Percentiles rank a stretch among this genome's conserved stretches.
These are phyloP conservation scores for Phytophthora quininea DNA, from an alignment of 352 stramenopile genomes.

Conservation along the genomic window DNA sequence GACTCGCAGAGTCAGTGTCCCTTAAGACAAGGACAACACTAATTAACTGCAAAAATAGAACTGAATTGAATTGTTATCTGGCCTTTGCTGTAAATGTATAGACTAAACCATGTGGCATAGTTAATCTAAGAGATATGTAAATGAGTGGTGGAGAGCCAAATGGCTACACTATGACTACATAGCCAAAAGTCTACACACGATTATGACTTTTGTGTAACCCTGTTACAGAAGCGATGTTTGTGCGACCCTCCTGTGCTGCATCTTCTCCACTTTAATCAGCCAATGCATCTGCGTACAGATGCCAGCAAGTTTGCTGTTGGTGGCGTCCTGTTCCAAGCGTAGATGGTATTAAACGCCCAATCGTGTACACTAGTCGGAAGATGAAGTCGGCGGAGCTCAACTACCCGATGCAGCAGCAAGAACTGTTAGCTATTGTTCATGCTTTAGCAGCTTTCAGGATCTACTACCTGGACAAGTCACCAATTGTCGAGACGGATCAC, in stretches of 20 bases:
- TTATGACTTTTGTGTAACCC: too few species aligned
- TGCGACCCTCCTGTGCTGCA: constrained; percentile 7
- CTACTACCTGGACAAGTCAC: not conserved
- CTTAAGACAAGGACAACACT: too few species aligned
- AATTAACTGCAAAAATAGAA: too few species aligned
- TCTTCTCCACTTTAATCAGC: constrained; percentile 8
- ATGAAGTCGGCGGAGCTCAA: not conserved
- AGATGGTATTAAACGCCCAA: not conserved
- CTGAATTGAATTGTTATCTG: too few species aligned
- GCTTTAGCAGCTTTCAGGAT: not conserved
- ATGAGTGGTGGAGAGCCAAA: too few species aligned
- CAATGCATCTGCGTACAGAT: constrained; percentile 11
- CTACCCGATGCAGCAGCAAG: not conserved
- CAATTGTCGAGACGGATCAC: constrained; percentile 5
- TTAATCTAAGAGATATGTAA: too few species aligned
- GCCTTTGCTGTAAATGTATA: too few species aligned
- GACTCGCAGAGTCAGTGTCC: too few species aligned
- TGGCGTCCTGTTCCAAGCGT: constrained; percentile 11
- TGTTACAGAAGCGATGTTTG: constrained; percentile 8
- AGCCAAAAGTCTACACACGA: too few species aligned
- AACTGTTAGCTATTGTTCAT: not conserved
- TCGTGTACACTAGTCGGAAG: not conserved
- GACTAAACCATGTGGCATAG: too few species aligned
- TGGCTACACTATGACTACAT: too few species aligned
- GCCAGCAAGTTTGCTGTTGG: constrained; percentile 14